Percentiles rank a stretch among this genome's conserved stretches.
These are phyloP conservation scores for Ogataea ganodermae DNA, from an alignment of 805 yeast genomes.

Conservation along the genomic window DNA sequence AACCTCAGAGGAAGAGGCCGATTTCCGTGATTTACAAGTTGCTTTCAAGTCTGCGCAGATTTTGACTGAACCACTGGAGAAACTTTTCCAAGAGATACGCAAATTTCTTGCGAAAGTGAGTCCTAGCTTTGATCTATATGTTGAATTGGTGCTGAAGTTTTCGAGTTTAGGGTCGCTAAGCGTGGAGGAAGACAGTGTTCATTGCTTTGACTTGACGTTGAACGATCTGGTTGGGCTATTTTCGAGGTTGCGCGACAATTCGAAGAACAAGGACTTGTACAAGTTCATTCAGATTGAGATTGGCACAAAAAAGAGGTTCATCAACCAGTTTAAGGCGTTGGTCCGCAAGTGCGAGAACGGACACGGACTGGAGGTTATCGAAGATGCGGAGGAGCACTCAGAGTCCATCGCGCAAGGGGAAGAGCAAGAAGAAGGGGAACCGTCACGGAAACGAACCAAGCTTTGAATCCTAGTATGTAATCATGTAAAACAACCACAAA, in stretches of 20 bases:
- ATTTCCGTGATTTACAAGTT: constrained; percentile 25
- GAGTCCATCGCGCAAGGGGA: constrained; percentile 4
- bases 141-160: constrained; percentile 22
- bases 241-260: constrained; percentile 23
- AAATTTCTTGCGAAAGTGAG: constrained; percentile 9
- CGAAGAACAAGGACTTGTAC: constrained; percentile 27
- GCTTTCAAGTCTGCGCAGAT: constrained; percentile 22
- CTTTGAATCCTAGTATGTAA: constrained; percentile 1
- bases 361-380: constrained; percentile 22
- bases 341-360: constrained; percentile 12
- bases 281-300: constrained; percentile 26
- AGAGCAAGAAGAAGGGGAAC: constrained; percentile 9
- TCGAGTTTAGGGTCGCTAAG: constrained; percentile 24
- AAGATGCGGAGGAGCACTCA: constrained; percentile 7
- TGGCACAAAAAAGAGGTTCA: constrained; percentile 18
- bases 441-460: constrained; percentile 6
- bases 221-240: constrained; percentile 26
- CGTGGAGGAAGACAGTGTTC: constrained; percentile 29
- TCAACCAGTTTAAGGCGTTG: constrained; percentile 11
- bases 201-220: constrained; percentile 17
- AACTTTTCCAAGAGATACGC: constrained; percentile 15
- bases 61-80: constrained; percentile 10
- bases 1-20: constrained; percentile 23
- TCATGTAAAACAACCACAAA: not conserved
- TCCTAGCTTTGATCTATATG: constrained; percentile 9